Evolutionary conservation across 2,329 filamentous ascomycete species (phyloP).

Genomic region (Lachnellula suecica): DNA sequence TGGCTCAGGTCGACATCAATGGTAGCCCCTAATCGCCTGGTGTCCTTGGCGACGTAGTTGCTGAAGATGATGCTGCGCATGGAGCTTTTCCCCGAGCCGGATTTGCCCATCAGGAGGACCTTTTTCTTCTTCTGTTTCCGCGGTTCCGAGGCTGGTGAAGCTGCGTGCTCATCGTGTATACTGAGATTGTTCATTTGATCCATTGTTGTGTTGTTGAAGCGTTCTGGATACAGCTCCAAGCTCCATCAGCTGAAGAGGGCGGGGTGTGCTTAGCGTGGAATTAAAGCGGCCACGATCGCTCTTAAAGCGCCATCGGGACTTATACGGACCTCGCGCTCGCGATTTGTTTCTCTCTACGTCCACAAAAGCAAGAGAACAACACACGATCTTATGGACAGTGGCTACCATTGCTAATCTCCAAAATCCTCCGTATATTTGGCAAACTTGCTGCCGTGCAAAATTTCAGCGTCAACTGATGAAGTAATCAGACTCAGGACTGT

Average conservation of each 20-base stretch:
- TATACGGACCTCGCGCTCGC: not conserved
- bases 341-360: too few species aligned
- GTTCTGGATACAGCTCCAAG: too few species aligned
- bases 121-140: conserved; percentile 78
- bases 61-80: conserved; percentile 99
- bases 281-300: not conserved
- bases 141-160: conserved; percentile 26
- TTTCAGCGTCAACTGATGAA: too few species aligned
- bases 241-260: not conserved
- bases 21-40: conserved; percentile 86
- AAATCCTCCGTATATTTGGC: too few species aligned
- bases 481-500: too few species aligned
- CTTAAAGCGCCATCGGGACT: not conserved
- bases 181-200: conserved; percentile 21
- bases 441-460: too few species aligned
- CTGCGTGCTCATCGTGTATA: conserved; percentile 23
- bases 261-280: not conserved
- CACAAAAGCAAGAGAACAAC: too few species aligned
- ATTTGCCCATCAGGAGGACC: conserved; percentile 90
- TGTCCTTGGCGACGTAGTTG: conserved; percentile 97
- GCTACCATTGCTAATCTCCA: too few species aligned
- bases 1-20: conserved; percentile 98
- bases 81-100: conserved; percentile 93
- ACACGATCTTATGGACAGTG: too few species aligned
- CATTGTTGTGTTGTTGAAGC: not conserved